These are phyloP conservation scores for Leccinum disarticulatum DNA, from an alignment of 768 basidiomycete genomes.

Conservation along the genomic window DNA sequence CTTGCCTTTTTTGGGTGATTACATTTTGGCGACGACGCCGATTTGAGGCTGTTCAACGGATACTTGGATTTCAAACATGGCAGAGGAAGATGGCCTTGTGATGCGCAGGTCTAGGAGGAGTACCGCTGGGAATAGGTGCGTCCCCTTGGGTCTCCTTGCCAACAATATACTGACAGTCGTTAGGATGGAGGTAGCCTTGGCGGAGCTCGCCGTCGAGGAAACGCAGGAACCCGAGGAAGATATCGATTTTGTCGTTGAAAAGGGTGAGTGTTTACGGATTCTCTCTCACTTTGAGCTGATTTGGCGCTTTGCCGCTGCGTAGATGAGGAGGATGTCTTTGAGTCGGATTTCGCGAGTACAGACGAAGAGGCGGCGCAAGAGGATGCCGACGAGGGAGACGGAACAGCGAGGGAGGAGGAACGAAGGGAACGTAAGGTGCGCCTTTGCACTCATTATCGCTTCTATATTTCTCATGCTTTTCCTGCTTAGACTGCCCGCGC, in stretches of 20 bases:
- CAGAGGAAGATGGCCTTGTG: constrained; percentile 35
- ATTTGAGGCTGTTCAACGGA: not conserved
- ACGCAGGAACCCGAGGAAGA: constrained; percentile 66
- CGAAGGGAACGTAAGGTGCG: constrained; percentile 36
- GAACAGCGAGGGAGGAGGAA: constrained; percentile 59
- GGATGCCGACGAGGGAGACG: constrained; percentile 56
- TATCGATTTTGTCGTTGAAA: constrained; percentile 63
- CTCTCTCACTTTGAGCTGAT: not conserved
- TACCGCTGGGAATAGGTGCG: constrained; percentile 78
- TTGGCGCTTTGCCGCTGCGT: not conserved
- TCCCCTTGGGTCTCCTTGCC: not conserved
- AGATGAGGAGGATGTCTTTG: constrained; percentile 85
- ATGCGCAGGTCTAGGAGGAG: constrained; percentile 63
- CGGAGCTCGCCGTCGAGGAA: no score
- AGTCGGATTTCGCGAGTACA: constrained; percentile 83
- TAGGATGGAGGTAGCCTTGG: constrained; percentile 58
- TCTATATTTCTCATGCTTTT: not conserved
- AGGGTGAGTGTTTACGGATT: constrained; percentile 42
- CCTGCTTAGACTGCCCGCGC: constrained; percentile 50
- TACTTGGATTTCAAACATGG: constrained; percentile 7
- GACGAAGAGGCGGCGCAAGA: constrained; percentile 64
- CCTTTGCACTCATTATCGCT: not conserved
- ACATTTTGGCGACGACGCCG: not conserved
- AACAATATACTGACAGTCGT: constrained; percentile 5
- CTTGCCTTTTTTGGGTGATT: constrained; percentile 6